Evolutionary conservation across 2,329 filamentous ascomycete species (phyloP).

Genomic region (Trichophyton mentagrophytes): DNA sequence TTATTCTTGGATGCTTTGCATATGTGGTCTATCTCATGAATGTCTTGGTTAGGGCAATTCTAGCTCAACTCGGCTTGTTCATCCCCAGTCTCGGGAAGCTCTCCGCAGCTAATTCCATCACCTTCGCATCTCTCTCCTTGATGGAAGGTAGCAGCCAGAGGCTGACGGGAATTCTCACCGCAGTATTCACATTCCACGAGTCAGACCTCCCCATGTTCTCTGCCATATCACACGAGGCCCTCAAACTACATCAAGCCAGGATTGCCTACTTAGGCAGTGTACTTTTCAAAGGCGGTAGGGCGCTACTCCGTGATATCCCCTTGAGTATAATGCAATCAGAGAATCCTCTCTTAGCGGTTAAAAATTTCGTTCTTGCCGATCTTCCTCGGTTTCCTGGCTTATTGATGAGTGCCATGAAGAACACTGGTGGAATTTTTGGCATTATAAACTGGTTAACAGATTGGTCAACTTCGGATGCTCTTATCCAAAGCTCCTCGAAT

Average conservation of each 20-base stretch:
- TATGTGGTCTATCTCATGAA: constrained; percentile 32
- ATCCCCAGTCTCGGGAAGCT: constrained; percentile 27
- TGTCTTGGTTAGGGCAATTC: constrained; percentile 21
- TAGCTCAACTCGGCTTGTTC: constrained; percentile 25
- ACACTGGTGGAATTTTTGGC: constrained; percentile 8
- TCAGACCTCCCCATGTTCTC: constrained; percentile 65
- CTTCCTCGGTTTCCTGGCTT: constrained; percentile 10
- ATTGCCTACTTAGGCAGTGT: constrained; percentile 33
- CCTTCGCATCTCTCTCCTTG: constrained; percentile 29
- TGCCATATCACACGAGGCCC: constrained; percentile 58
- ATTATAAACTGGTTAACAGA: constrained; percentile 17
- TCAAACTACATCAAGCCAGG: constrained; percentile 47
- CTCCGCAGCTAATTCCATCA: constrained; percentile 25
- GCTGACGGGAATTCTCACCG: constrained; percentile 26
- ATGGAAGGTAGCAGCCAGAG: constrained; percentile 31
- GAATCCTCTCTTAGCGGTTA: background rate
- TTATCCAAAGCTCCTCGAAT: constrained; percentile 30
- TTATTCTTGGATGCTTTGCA: constrained; percentile 53
- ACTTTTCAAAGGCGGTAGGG: constrained; percentile 30
- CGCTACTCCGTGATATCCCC: constrained; percentile 31
- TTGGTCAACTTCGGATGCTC: constrained; percentile 18
- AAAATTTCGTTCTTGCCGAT: background rate
- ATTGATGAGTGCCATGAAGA: constrained; percentile 15
- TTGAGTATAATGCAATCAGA: constrained; percentile 14
- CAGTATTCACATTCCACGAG: constrained; percentile 32